phyloP scores from a whole-genome alignment of 108 stramenopile genomes.

The Fragilaria radians region DNA sequence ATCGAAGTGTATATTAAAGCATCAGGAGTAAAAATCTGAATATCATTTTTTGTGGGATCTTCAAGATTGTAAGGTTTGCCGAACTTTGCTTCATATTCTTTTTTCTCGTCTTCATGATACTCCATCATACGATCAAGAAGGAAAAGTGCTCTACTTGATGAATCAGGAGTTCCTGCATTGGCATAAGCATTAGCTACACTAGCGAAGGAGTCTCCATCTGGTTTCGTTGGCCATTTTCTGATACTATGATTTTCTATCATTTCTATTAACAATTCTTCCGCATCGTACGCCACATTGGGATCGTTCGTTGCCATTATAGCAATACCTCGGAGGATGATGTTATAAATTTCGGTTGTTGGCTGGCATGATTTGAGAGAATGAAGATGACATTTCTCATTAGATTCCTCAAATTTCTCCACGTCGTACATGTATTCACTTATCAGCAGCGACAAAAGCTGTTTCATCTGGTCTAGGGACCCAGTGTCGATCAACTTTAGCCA shows the following conservation, averaged over 20 bases:
- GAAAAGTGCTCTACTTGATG: conserved; percentile 24
- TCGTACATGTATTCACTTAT: conserved; percentile 29
- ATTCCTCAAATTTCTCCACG: neutral
- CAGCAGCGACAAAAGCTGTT: conserved; percentile 34
- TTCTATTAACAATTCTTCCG: conserved; percentile 19
- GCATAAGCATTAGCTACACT: conserved; percentile 29
- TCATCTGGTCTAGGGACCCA: conserved; percentile 19
- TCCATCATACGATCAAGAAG: conserved; percentile 27
- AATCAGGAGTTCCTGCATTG: conserved; percentile 2
- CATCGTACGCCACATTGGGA: conserved; percentile 22
- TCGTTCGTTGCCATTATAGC: conserved; percentile 20
- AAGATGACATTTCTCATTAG: conserved; percentile 1
- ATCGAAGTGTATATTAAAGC: conserved; percentile 29
- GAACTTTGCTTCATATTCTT: conserved; percentile 24
- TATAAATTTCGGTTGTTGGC: conserved; percentile 39
- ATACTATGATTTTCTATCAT: conserved; percentile 21
- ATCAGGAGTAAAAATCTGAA: conserved; percentile 40
- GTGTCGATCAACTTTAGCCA: conserved; percentile 25
- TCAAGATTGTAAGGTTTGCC: conserved; percentile 22
- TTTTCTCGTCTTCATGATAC: conserved; percentile 22
- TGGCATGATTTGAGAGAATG: conserved; percentile 20
- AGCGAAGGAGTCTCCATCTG: conserved; percentile 32
- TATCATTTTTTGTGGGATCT: conserved; percentile 15
- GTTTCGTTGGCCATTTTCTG: conserved; percentile 40
- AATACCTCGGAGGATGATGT: conserved; percentile 33